These are phyloP conservation scores for Erythrophleum fordii DNA, from an alignment of 306 rosid genomes.

Conservation along the genomic window DNA sequence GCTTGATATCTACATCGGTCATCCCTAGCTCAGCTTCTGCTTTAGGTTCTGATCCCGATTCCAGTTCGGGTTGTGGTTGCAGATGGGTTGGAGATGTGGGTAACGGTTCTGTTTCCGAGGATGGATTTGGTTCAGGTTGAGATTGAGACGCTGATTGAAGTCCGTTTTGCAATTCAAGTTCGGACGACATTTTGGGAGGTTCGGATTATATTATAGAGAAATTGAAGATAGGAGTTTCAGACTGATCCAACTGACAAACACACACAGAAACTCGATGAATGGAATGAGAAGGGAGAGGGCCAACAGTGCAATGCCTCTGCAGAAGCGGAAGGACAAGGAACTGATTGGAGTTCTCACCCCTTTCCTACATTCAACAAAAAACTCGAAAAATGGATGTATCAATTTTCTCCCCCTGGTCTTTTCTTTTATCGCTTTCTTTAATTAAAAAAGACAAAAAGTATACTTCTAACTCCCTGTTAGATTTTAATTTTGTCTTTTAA, in stretches of 20 bases:
- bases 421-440: no score
- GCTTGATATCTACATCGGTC: slow-evolving; percentile 41
- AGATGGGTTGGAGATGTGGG: not conserved
- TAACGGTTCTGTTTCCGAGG: slow-evolving; percentile 5
- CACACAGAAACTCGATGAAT: not conserved
- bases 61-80: slow-evolving; percentile 16
- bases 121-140: not conserved
- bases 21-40: slow-evolving; percentile 38
- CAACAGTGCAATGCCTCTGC: not conserved
- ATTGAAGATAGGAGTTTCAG: not conserved
- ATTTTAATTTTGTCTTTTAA: no score
- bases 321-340: not conserved
- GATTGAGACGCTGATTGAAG: slow-evolving; percentile 6
- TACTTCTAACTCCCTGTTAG: no score
- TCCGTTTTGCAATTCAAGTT: slow-evolving; percentile 39
- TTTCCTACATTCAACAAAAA: not conserved
- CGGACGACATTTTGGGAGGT: slow-evolving; percentile 32
- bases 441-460: no score
- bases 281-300: not conserved
- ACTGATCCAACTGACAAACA: not conserved
- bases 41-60: slow-evolving; percentile 32
- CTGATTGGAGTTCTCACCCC: not conserved
- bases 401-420: not conserved
- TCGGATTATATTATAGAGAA: not conserved
- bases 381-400: not conserved